A percentile compares a stretch with the other conserved stretches of the same genome.
Conservation (phyloP, 208 protist genomes). For the Leishmania turanica region DNA sequence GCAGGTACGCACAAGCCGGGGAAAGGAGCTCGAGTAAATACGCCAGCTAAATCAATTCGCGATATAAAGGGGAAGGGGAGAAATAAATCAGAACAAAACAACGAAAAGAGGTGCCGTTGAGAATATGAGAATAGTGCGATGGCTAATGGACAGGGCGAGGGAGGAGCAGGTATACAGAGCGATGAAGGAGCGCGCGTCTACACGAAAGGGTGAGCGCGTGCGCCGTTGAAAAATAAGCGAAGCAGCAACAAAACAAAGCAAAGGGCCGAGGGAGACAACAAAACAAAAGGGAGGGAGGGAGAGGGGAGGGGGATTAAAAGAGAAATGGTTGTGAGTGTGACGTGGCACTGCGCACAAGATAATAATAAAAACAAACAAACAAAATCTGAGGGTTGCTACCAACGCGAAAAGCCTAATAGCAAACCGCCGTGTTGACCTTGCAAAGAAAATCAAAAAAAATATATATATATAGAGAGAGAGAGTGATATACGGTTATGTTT, state of each 20-base stretch:
- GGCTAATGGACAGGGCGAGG: background rate
- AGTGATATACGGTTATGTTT: too few relatives aligned
- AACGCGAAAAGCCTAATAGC: too few relatives aligned
- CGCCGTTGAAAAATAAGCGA: background rate
- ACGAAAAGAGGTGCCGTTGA: too few relatives aligned
- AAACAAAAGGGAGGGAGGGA: background rate
- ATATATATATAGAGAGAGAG: too few relatives aligned
- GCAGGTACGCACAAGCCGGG: background rate
- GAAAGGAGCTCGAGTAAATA: too few relatives aligned
- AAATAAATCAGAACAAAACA: background rate
- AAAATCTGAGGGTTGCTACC: too few relatives aligned
- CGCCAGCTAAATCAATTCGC: background rate
- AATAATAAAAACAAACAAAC: too few relatives aligned
- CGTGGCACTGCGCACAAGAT: too few relatives aligned
- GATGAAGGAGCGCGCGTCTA: background rate
- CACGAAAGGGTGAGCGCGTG: background rate
- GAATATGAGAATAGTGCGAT: too few relatives aligned
- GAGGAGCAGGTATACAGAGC: background rate
- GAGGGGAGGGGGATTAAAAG: too few relatives aligned
- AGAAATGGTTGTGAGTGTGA: too few relatives aligned
- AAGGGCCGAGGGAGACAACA: background rate
- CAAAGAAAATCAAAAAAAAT: background rate
- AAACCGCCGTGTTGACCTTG: too few relatives aligned
- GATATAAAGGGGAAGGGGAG: background rate
- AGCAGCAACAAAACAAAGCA: background rate